Evolutionary conservation across 2,329 filamentous ascomycete genomes (phyloP).

Genomic region (Aspergillus bombycis): DNA sequence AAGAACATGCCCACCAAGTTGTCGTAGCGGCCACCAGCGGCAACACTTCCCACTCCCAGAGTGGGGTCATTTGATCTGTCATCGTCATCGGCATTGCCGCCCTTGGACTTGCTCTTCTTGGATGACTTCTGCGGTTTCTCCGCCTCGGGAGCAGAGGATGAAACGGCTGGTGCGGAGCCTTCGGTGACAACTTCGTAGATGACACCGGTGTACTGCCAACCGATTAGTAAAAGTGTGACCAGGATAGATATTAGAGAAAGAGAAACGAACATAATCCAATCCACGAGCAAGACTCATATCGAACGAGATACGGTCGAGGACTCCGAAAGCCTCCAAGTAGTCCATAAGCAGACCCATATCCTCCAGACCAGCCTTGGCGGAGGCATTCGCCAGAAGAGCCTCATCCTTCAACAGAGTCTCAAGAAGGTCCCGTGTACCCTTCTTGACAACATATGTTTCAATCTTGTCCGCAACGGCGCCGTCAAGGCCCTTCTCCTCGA

Average conservation of each 20-base stretch:
- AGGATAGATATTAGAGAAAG: slow-evolving; percentile 35
- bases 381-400: slow-evolving; percentile 69
- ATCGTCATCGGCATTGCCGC: slow-evolving; percentile 59
- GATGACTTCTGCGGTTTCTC: slow-evolving; percentile 38
- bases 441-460: slow-evolving; percentile 78
- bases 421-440: slow-evolving; percentile 75
- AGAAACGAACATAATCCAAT: slow-evolving; percentile 66
- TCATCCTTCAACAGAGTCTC: slow-evolving; percentile 69
- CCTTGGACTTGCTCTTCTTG: slow-evolving; percentile 53
- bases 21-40: slow-evolving; percentile 89
- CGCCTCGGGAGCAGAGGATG: slow-evolving; percentile 44
- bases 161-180: slow-evolving; percentile 64
- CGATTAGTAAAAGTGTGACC: neutral
- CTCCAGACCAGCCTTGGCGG: slow-evolving; percentile 75
- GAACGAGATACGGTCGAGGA: slow-evolving; percentile 76
- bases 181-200: slow-evolving; percentile 90
- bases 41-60: slow-evolving; percentile 82
- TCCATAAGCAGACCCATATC: slow-evolving; percentile 81
- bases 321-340: slow-evolving; percentile 78
- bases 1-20: slow-evolving; percentile 93
- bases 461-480: slow-evolving; percentile 81
- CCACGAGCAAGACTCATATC: slow-evolving; percentile 88
- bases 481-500: slow-evolving; percentile 83
- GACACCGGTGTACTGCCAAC: slow-evolving; percentile 64
- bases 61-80: slow-evolving; percentile 79